Conservation (phyloP, 2,329 filamentous ascomycete genomes). For the Fusarium papillatum region DNA sequence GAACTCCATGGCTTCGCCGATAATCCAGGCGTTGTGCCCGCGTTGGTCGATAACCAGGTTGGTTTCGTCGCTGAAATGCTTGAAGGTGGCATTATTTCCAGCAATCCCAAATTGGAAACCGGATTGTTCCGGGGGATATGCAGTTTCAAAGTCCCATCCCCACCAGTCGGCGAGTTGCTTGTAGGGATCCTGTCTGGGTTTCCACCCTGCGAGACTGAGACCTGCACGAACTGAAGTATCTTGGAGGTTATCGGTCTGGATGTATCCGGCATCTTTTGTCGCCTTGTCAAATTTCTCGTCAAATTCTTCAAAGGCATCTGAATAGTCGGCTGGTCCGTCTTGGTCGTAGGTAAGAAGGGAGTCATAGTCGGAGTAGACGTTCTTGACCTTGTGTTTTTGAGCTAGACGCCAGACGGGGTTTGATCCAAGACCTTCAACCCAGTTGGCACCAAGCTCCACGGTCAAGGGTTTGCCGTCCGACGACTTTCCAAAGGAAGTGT, state of each 20-base stretch:
- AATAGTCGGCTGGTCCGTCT: slow-evolving; percentile 66
- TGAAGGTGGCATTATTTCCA: slow-evolving; percentile 72
- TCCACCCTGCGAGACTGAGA: slow-evolving; percentile 71
- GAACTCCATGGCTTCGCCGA: slow-evolving; percentile 70
- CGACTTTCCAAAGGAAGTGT: slow-evolving; percentile 67
- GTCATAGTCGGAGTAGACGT: slow-evolving; percentile 69
- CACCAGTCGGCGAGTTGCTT: slow-evolving; percentile 74
- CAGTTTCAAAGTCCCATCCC: slow-evolving; percentile 70
- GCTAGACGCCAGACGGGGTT: slow-evolving; percentile 75
- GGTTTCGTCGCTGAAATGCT: slow-evolving; percentile 72
- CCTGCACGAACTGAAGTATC: slow-evolving; percentile 72
- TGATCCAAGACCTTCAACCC: slow-evolving; percentile 55
- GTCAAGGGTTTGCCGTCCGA: slow-evolving; percentile 65
- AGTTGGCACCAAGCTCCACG: slow-evolving; percentile 78
- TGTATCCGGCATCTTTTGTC: slow-evolving; percentile 66
- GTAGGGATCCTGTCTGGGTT: slow-evolving; percentile 65
- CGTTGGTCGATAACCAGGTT: slow-evolving; percentile 73
- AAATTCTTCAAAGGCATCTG: slow-evolving; percentile 62
- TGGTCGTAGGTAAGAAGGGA: slow-evolving; percentile 73
- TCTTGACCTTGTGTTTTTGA: slow-evolving; percentile 70
- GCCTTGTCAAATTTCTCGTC: slow-evolving; percentile 59
- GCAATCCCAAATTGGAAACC: slow-evolving; percentile 69
- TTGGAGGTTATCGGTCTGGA: slow-evolving; percentile 71
- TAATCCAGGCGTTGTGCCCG: slow-evolving; percentile 71
- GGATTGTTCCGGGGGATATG: slow-evolving; percentile 67